Conservation (phyloP, 2,329 filamentous ascomycete genomes). For the Neofusicoccum kwambonambiense region DNA sequence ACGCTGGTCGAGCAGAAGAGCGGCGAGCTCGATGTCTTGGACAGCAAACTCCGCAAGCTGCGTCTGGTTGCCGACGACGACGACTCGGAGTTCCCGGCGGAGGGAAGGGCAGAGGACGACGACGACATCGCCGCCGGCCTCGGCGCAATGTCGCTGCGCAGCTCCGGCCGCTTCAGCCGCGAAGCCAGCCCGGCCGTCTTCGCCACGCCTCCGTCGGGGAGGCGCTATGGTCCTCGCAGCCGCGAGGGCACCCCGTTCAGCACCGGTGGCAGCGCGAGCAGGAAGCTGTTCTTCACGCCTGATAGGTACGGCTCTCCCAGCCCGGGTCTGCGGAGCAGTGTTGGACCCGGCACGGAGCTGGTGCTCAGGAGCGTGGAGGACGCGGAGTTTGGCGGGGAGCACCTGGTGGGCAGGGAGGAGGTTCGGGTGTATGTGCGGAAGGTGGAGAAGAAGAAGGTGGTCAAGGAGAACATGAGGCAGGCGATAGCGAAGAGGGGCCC, state of each 20-base stretch:
- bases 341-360: slow-evolving; percentile 20
- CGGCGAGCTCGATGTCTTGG: slow-evolving; percentile 85
- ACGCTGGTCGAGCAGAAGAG: slow-evolving; percentile 87
- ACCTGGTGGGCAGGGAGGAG: slow-evolving; percentile 42
- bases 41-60: slow-evolving; percentile 78
- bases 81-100: slow-evolving; percentile 27
- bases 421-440: slow-evolving; percentile 38
- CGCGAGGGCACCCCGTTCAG: slow-evolving; percentile 29
- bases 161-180: slow-evolving; percentile 21
- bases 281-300: slow-evolving; percentile 36
- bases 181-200: slow-evolving; percentile 30
- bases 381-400: slow-evolving; percentile 34
- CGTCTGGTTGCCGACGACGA: slow-evolving; percentile 1
- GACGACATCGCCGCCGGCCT: slow-evolving; percentile 18
- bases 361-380: slow-evolving; percentile 16
- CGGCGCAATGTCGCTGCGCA: slow-evolving; percentile 16
- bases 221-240: slow-evolving; percentile 29
- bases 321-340: slow-evolving; percentile 6
- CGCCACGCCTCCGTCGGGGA: slow-evolving; percentile 38
- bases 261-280: slow-evolving; percentile 34
- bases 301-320: slow-evolving; percentile 24
- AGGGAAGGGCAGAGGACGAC: neutral
- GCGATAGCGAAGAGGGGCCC: slow-evolving; percentile 35
- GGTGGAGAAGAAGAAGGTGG: slow-evolving; percentile 36
- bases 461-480: slow-evolving; percentile 39